phyloP scores from a whole-genome alignment of 768 basidiomycete species.

The Brasilioporus rufonigricans region DNA sequence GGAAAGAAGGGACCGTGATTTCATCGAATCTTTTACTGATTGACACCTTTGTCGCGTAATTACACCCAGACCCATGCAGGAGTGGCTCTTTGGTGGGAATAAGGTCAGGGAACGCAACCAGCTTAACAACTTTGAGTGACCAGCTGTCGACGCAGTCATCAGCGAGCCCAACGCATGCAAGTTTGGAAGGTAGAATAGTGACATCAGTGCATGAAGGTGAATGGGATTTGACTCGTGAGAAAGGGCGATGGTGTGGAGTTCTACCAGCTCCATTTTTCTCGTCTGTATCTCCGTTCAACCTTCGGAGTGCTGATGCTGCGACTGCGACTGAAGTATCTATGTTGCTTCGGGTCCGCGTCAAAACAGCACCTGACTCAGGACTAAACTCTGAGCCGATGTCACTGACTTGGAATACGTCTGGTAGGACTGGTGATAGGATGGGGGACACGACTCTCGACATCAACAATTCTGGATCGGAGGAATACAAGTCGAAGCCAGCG shows the following conservation, averaged over 20 bases:
- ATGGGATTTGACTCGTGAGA: conserved; percentile 41
- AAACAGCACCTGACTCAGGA: conserved; percentile 41
- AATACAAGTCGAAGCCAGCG: conserved; percentile 67
- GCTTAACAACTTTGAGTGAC: conserved; percentile 75
- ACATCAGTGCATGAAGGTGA: conserved; percentile 62
- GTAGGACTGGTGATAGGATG: conserved; percentile 32
- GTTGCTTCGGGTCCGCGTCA: conserved; percentile 47
- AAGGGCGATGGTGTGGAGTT: conserved; percentile 10
- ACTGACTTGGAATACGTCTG: conserved; percentile 29
- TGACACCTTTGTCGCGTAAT: conserved; percentile 4
- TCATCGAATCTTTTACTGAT: conserved; percentile 7
- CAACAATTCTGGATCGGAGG: conserved; percentile 41
- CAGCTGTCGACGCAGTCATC: conserved; percentile 68
- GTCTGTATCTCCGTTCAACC: conserved; percentile 2
- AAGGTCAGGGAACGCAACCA: conserved; percentile 74
- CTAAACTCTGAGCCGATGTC: conserved; percentile 30
- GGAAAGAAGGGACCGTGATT: conserved; percentile 20
- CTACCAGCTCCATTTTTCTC: conserved; percentile 1
- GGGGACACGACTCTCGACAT: conserved; percentile 30
- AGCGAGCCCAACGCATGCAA: conserved; percentile 73
- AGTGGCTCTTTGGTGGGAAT: conserved; percentile 38
- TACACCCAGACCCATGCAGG: conserved; percentile 2
- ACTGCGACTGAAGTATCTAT: conserved; percentile 32
- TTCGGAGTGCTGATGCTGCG: conserved; percentile 8
- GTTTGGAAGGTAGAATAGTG: conserved; percentile 60